Evolutionary conservation across 441 rosid species (phyloP), one percentile per base, ranked within the genome.

Genomic region (Erodium trifolium): DNA sequence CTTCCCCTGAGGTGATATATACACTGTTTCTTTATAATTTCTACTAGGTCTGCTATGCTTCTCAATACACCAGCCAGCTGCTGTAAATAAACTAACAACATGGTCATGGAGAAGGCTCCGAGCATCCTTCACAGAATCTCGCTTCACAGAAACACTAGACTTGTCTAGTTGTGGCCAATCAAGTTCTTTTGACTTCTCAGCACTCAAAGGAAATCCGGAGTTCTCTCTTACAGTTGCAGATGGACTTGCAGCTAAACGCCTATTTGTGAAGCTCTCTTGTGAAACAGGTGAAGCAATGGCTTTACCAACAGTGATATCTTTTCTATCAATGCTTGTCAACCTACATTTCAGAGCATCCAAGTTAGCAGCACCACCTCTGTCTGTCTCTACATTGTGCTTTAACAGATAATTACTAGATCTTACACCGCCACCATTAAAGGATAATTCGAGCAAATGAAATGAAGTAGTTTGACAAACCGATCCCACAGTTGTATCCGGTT

Each of bases 231-330:
- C 76, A 66, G 78, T 68, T 12, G 76, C 71, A 69, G 87, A 73
- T 71, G 85, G 88, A 73, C 78, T 77, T 39, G 78, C 77, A 71
- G 78, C 80, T 69, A 79, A 73, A 68, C 81, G 73, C 78, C 70
- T 80, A 17, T 85, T 70, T 16, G 84, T 87, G 64, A 77, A 77
- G 77, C 95, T 88, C 85, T 91, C 97, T 81, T 91, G 90, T 69
- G 95, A 87, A 76, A 83, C 82, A 51, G 99, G 93, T 35, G 95
- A 91, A 37, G 92, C 82, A 77, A 81, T 82, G 73, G 87, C 81
- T 75, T 79, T 85, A 72, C 80, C 76, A 51, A 73, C 53, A 60
- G 67, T 75, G 60, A 79, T 80, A 68, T 72, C 79, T 65, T 77
- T 66, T 69, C 72, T 78, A 57, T 81, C 79, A 67, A 72, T 64